These are phyloP conservation scores for Emericellopsis cladophorae DNA, from an alignment of 2,329 filamentous ascomycete species.

Conservation along the genomic window DNA sequence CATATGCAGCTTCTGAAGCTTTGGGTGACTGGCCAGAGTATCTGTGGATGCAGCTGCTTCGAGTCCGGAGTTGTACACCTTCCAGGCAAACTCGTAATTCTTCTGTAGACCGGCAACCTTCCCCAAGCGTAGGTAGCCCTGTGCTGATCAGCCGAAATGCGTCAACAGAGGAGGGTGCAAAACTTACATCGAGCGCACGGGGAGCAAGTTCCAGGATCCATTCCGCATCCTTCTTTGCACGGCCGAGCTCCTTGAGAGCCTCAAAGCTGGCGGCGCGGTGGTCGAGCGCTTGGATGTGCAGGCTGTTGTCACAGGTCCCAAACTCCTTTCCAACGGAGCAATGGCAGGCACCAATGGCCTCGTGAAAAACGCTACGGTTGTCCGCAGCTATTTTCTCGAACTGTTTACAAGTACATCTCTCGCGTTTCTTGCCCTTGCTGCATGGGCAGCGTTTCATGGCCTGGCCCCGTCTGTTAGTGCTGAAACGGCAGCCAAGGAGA, in stretches of 20 bases:
- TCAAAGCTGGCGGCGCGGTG: constrained; percentile 27
- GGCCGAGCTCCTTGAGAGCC: constrained; percentile 20
- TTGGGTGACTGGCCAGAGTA: constrained; percentile 10
- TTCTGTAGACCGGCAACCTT: constrained; percentile 24
- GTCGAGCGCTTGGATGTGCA: constrained; percentile 26
- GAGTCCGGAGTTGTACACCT: constrained; percentile 24
- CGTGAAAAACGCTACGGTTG: constrained; percentile 24
- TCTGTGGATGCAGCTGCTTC: constrained; percentile 12
- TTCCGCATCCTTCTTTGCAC: constrained; percentile 25
- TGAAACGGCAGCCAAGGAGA: background rate
- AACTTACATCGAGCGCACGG: constrained; percentile 22
- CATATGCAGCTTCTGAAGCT: constrained; percentile 22
- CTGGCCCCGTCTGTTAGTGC: constrained; percentile 7
- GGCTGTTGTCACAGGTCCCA: constrained; percentile 21
- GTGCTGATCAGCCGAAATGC: constrained; percentile 1
- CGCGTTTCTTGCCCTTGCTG: constrained; percentile 17
- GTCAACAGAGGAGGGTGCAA: background rate
- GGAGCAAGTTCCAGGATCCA: constrained; percentile 30
- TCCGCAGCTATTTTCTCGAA: constrained; percentile 19
- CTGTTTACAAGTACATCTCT: constrained; percentile 25
- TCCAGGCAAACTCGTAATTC: constrained; percentile 24
- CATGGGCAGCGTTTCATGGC: constrained; percentile 23
- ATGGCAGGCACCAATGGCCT: constrained; percentile 25
- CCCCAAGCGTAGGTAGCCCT: constrained; percentile 29
- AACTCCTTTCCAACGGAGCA: constrained; percentile 22